Evolutionary conservation across 768 basidiomycete species (phyloP).

Genomic region (Collybiopsis luxurians): DNA sequence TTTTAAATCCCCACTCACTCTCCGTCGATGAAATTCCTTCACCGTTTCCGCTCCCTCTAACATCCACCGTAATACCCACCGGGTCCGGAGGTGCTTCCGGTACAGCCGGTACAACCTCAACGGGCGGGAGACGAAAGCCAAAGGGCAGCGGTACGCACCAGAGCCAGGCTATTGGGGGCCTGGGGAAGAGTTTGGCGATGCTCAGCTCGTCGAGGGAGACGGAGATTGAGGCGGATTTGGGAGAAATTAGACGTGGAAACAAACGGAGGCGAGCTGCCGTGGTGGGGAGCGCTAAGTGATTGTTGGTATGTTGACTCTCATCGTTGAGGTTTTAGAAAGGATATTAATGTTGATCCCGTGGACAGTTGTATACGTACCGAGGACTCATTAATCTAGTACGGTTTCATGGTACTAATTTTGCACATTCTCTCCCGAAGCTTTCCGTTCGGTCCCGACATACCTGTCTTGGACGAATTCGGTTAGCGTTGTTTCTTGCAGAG

Average conservation of each 20-base stretch:
- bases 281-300: slow-evolving; percentile 8
- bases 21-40: slow-evolving; percentile 86
- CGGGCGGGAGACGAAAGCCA: slow-evolving; percentile 43
- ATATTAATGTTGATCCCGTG: too few species aligned
- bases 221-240: slow-evolving; percentile 74
- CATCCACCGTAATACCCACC: slow-evolving; percentile 45
- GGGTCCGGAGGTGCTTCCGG: slow-evolving; percentile 22
- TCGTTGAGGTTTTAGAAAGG: too few species aligned
- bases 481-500: too few species aligned
- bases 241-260: slow-evolving; percentile 74
- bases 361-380: too few species aligned
- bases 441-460: too few species aligned
- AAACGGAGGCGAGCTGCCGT: slow-evolving; percentile 52
- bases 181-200: slow-evolving; percentile 69
- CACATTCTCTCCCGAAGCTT: too few species aligned
- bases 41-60: slow-evolving; percentile 76
- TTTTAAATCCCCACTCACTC: slow-evolving; percentile 81
- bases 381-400: too few species aligned
- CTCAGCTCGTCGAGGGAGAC: slow-evolving; percentile 58
- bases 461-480: too few species aligned
- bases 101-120: slow-evolving; percentile 22
- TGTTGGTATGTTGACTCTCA: too few species aligned
- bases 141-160: slow-evolving; percentile 55
- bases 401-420: too few species aligned
- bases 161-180: slow-evolving; percentile 58